Base-by-base conservation (phyloP, 2,329 filamentous ascomycete species). In the Aspergillus sp. region DNA sequence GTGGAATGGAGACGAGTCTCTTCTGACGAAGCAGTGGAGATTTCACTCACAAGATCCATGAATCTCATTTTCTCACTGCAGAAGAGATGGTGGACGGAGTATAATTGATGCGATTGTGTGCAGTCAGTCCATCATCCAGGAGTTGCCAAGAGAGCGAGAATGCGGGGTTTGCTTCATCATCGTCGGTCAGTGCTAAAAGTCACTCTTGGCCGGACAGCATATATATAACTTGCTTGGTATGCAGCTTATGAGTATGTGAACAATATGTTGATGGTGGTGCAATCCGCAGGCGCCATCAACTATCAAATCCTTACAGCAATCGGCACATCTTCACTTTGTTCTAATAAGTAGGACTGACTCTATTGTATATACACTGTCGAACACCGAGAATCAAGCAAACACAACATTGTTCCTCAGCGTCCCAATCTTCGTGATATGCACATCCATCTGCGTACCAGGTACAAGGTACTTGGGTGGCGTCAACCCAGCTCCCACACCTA, bases 401-500 rank as follows among this genome's bases (percentile, higher is more conserved):
- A 1, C 65, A 16, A 62, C 51, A 22, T 43, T 63, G n/a, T 77
- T 77, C 19, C 59, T 61, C 45, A 76, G 54, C 0, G 76, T 78
- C 0, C 75, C 75, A 51, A 77, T 75, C 13, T 66, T 58, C 0
- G 62, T 61, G 24, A 78, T 72, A 2, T 54, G 60, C 1, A 77
- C 67, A 17, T 75, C 72, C 65, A 78, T 71, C 14, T 61, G 58
- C 0, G 70, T 75, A 1, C 73, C 75, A 0, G 72, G 73, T 0
- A 61, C 58, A 3, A 78, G 61, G 44, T 66, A 77, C 19, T 54
- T 62, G 0, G 72, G 72, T 0, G 74, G 76, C 0, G 62, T 66
- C 17, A 81, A 64, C 0, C 77, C 77, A 49, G 72, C 73, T 0
- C 75, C 75, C 16, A 78, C 74, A 3, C 40, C 35, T 38, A 38